Evolutionary conservation across 2,329 filamentous ascomycete species (phyloP), one percentile per base, ranked within the genome.

Genomic region (Colletotrichum australisinense): DNA sequence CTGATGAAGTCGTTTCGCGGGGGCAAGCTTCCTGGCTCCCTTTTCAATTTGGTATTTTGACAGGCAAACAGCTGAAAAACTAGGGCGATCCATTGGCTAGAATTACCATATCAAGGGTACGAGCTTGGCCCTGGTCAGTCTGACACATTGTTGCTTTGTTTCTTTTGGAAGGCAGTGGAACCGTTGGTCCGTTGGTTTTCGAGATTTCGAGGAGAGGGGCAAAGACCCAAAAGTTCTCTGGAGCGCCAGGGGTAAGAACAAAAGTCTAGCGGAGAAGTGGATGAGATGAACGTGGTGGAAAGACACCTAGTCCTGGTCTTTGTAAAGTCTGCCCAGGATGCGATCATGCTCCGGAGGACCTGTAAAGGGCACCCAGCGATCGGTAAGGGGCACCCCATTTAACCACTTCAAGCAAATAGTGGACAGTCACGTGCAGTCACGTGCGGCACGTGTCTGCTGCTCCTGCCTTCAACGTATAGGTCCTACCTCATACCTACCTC

Each of bases 131-230:
- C 53, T 24, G 55, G 22, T n/a, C 26, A 56, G 46, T 22, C 56
- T 62, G 63, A 49, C 68, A 67, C 3, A 38, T 59, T 52, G n/a
- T 28, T 7, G 19, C 16, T 24, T 66, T 63, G 56, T n/a, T 69
- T 65, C 52, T 49, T 70, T 73, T 30, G 70, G 35, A 60, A 73
- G 70, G 67, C 57, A 30, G 67, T 73, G 70, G 42, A 19, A 24
- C 55, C 64, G 26, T 38, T 22, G n/a, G 55, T 24, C 42, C 42
- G 38, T 64, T 5, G 69, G 11, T 22, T 14, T 32, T 46, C 49
- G 42, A 66, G 24, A 53, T 69, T 49, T 60, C 30, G 14, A 52
- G 38, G 19, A 16, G 49, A 19, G 42, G 42, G 42, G 19, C 26
- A 38, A 46, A 56, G 14, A 67, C n/a, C 42, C 49, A 63, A 56